Evolutionary conservation across 257 asterid species (phyloP).

Genomic region (Penstemon eatonii): DNA sequence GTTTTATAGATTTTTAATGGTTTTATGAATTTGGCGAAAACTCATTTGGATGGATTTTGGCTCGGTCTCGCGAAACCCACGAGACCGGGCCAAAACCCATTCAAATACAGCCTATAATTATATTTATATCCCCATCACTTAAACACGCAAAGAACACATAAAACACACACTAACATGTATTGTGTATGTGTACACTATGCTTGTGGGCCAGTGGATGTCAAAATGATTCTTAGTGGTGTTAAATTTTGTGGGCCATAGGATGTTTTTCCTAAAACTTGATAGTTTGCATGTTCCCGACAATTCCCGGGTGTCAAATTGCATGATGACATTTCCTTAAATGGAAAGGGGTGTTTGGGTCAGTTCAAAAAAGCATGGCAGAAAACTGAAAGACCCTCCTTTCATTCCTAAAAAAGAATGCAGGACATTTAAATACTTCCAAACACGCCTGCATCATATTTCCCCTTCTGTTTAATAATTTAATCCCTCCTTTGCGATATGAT

Average conservation of each 20-base stretch:
- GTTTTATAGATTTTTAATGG: no score
- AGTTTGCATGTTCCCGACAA: conserved; percentile 97
- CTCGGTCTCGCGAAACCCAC: no score
- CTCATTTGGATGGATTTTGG: no score
- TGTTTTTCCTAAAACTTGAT: conserved; percentile 60
- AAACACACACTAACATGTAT: not conserved
- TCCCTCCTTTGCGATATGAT: not conserved
- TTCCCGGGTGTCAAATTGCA: conserved; percentile 59
- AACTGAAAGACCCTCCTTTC: conserved; percentile 38
- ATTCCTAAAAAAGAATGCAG: conserved; percentile 37
- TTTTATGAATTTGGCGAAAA: no score
- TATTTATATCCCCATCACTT: not conserved
- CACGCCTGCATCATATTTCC: conserved; percentile 31
- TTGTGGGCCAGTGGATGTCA: not conserved
- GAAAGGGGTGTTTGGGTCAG: conserved; percentile 36
- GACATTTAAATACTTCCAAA: conserved; percentile 34
- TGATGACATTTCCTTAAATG: conserved; percentile 60
- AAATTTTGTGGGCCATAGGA: conserved; percentile 36
- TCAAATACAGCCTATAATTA: no score
- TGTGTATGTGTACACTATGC: not conserved
- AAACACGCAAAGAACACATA: no score
- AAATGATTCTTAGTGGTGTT: conserved; percentile 36
- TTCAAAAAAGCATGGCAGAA: conserved; percentile 36
- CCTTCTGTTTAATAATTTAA: conserved; percentile 3
- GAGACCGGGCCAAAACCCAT: no score